phyloP scores from a whole-genome alignment of 768 basidiomycete species.

The Amanita rimosa region DNA sequence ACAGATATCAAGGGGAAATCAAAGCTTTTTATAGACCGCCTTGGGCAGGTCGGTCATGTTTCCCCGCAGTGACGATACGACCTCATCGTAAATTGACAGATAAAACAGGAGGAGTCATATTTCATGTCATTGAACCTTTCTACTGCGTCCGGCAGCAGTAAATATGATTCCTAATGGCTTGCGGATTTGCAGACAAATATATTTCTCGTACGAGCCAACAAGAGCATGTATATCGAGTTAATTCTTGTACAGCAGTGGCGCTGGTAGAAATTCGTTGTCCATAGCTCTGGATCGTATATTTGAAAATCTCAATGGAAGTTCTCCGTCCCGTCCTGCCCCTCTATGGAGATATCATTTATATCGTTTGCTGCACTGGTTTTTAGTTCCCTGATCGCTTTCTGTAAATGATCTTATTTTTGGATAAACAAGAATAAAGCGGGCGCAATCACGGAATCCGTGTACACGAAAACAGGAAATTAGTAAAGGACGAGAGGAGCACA shows the following conservation, averaged over 20 bases:
- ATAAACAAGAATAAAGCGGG: slow-evolving; percentile 22
- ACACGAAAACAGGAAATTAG: slow-evolving; percentile 30
- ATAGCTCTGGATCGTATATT: no score
- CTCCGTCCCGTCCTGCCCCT: no score
- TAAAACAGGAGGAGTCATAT: slow-evolving; percentile 51
- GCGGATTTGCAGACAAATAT: no score
- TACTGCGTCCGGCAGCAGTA: slow-evolving; percentile 37
- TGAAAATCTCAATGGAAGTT: no score
- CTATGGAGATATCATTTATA: not conserved
- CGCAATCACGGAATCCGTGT: slow-evolving; percentile 18
- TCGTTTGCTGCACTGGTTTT: slow-evolving; percentile 31
- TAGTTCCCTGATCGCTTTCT: slow-evolving; percentile 10
- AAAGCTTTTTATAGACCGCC: no score
- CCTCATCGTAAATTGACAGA: slow-evolving; percentile 19
- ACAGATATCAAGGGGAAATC: no score
- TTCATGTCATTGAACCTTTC: slow-evolving; percentile 43
- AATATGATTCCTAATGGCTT: slow-evolving; percentile 62
- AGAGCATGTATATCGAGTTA: no score
- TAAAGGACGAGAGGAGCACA: slow-evolving; percentile 26
- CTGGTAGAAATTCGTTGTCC: no score
- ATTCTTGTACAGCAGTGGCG: no score
- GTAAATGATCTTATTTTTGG: no score
- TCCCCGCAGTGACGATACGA: not conserved
- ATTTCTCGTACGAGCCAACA: no score
- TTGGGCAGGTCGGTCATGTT: no score